Conservation (phyloP, 2,329 filamentous ascomycete species). For the Teratosphaeria pseudoeucalypti region DNA sequence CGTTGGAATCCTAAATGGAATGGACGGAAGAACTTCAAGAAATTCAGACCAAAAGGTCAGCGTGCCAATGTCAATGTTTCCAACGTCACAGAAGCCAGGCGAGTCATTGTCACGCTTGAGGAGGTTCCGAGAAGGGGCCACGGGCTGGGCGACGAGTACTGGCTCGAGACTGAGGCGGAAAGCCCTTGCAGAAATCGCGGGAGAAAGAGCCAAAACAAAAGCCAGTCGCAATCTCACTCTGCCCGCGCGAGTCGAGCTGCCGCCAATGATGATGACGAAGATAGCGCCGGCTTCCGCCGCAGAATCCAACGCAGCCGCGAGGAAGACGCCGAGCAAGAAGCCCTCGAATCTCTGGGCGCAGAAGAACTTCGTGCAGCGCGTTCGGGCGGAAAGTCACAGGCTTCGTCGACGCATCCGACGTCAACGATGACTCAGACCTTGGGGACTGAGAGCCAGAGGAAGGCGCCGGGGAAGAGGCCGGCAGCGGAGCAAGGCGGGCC, state of each 20-base stretch:
- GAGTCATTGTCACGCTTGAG: slow-evolving; percentile 60
- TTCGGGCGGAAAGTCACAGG: slow-evolving; percentile 8
- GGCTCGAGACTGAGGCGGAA: slow-evolving; percentile 39
- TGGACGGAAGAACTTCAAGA: slow-evolving; percentile 91
- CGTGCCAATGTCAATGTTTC: neutral
- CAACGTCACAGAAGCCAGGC: slow-evolving; percentile 29
- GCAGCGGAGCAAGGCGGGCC: slow-evolving; percentile 12
- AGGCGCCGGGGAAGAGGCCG: slow-evolving; percentile 18
- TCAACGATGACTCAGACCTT: slow-evolving; percentile 14
- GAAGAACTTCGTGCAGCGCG: slow-evolving; percentile 2
- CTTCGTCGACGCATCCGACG: slow-evolving; percentile 2
- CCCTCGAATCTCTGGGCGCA: neutral
- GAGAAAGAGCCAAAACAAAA: slow-evolving; percentile 12
- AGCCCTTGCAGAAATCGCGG: slow-evolving; percentile 8
- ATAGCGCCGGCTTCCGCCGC: slow-evolving; percentile 19
- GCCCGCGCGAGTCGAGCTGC: slow-evolving; percentile 2
- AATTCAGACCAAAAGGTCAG: slow-evolving; percentile 54
- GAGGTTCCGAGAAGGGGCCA: slow-evolving; percentile 62
- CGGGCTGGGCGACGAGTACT: slow-evolving; percentile 67
- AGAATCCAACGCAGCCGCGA: slow-evolving; percentile 16
- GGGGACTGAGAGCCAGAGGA: slow-evolving; percentile 10
- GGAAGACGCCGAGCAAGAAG: slow-evolving; percentile 17
- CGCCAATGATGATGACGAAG: slow-evolving; percentile 7
- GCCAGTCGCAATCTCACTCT: slow-evolving; percentile 11
- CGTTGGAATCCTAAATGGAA: slow-evolving; percentile 72